These are phyloP conservation scores for Alternaria novae-zelandiae DNA, from an alignment of 2,329 filamentous ascomycete species.

Conservation along the genomic window DNA sequence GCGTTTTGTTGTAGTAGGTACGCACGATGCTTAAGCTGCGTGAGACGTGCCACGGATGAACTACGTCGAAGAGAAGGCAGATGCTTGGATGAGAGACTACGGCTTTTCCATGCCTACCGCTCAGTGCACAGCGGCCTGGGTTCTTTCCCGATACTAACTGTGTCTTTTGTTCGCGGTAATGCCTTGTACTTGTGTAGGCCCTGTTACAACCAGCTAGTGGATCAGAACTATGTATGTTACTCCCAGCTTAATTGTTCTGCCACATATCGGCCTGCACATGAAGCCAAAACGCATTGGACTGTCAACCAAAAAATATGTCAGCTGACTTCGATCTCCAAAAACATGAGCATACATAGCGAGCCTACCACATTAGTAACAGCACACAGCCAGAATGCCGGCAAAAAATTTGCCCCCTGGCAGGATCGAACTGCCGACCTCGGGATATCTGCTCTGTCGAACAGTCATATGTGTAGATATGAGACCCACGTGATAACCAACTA, in stretches of 20 bases:
- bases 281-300: not conserved
- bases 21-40: not conserved
- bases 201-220: not conserved
- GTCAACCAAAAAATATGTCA: not conserved
- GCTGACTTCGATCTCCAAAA: not conserved
- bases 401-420: slow-evolving; percentile 29
- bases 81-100: not conserved
- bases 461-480: slow-evolving; percentile 36
- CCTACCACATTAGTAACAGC: not conserved
- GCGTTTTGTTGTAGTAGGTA: not conserved
- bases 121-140: not conserved
- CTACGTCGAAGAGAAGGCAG: not conserved
- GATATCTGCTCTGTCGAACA: slow-evolving; percentile 30
- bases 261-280: not conserved
- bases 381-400: not conserved
- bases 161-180: not conserved
- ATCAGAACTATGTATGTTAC: not conserved
- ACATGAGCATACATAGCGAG: not conserved
- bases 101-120: not conserved
- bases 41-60: not conserved
- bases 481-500: slow-evolving; percentile 42
- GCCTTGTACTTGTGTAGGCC: not conserved
- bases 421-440: slow-evolving; percentile 40
- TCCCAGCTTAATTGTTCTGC: not conserved
- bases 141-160: not conserved